These are phyloP conservation scores for Zymoseptoria pseudotritici DNA, from an alignment of 2,329 filamentous ascomycete species.

Conservation along the genomic window DNA sequence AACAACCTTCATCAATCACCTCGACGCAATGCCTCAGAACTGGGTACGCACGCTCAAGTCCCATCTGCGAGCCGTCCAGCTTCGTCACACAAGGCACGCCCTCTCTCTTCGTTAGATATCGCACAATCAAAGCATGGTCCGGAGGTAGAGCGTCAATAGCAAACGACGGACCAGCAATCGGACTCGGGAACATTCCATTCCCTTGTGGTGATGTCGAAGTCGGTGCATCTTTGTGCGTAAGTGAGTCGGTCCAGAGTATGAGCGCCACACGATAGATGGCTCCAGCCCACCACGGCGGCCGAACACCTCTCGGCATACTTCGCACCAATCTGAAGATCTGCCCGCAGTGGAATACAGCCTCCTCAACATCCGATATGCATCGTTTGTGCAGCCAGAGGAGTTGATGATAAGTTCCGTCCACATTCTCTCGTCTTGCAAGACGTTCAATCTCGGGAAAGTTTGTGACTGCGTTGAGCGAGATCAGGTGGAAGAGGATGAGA, in stretches of 20 bases:
- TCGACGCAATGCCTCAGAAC: slow-evolving; percentile 47
- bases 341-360: slow-evolving; percentile 60
- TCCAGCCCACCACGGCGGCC: slow-evolving; percentile 64
- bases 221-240: slow-evolving; percentile 43
- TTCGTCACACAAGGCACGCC: slow-evolving; percentile 47
- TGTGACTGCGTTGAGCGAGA: slow-evolving; percentile 61
- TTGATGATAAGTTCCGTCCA: slow-evolving; percentile 51
- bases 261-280: slow-evolving; percentile 61
- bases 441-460: slow-evolving; percentile 62
- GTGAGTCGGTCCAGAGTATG: slow-evolving; percentile 56
- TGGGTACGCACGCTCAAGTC: slow-evolving; percentile 42
- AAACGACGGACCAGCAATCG: slow-evolving; percentile 35
- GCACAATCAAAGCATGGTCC: slow-evolving; percentile 45
- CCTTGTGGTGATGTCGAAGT: slow-evolving; percentile 24
- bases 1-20: slow-evolving; percentile 46
- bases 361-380: slow-evolving; percentile 56
- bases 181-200: slow-evolving; percentile 30
- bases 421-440: slow-evolving; percentile 54
- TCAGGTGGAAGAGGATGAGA: slow-evolving; percentile 62
- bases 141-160: slow-evolving; percentile 45
- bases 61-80: slow-evolving; percentile 41
- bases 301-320: slow-evolving; percentile 51
- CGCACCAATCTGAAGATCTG: slow-evolving; percentile 58
- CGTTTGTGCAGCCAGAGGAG: slow-evolving; percentile 50
- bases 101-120: slow-evolving; percentile 48